Percentiles rank a stretch among this genome's conserved stretches.
Conservation (phyloP, 345 rosid species). For the Triadica sebifera region DNA sequence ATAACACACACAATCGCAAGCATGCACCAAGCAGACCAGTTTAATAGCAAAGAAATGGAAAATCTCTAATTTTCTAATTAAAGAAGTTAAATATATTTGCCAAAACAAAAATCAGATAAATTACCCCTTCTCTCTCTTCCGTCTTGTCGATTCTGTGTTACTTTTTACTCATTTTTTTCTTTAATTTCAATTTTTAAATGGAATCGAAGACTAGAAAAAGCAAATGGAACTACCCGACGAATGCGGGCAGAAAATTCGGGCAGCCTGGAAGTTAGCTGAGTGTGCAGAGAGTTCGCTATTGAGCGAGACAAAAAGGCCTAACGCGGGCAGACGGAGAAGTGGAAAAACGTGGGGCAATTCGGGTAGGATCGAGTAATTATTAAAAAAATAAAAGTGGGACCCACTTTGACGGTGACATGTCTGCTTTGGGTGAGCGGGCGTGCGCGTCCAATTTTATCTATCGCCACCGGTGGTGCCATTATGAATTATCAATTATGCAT, state of each 20-base stretch:
- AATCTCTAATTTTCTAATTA: neutral
- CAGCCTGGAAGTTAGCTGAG: conserved; percentile 2
- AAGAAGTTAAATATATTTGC: neutral
- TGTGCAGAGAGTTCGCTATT: neutral
- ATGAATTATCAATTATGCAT: neutral
- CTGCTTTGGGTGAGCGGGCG: conserved; percentile 21
- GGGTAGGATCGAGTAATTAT: conserved; percentile 16
- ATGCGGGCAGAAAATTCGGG: conserved; percentile 13
- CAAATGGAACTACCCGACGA: conserved; percentile 14
- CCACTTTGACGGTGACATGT: conserved; percentile 39
- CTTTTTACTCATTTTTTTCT: neutral
- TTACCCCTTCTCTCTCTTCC: neutral
- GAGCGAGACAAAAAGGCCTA: neutral
- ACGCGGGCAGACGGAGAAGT: conserved; percentile 12
- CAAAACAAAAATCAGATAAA: neutral
- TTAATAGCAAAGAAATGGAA: conserved; percentile 8
- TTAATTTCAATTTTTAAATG: neutral
- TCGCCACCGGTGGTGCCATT: neutral
- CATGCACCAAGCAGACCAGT: conserved; percentile 18
- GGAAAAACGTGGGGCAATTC: conserved; percentile 12
- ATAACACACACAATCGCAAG: neutral
- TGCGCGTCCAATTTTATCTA: conserved; percentile 25
- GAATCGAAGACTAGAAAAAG: conserved; percentile 11
- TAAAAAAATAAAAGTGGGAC: conserved; percentile 12
- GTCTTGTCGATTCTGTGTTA: conserved; percentile 4